Conservation (phyloP, 805 yeast genomes). For the Dipodascus geniculatus region DNA sequence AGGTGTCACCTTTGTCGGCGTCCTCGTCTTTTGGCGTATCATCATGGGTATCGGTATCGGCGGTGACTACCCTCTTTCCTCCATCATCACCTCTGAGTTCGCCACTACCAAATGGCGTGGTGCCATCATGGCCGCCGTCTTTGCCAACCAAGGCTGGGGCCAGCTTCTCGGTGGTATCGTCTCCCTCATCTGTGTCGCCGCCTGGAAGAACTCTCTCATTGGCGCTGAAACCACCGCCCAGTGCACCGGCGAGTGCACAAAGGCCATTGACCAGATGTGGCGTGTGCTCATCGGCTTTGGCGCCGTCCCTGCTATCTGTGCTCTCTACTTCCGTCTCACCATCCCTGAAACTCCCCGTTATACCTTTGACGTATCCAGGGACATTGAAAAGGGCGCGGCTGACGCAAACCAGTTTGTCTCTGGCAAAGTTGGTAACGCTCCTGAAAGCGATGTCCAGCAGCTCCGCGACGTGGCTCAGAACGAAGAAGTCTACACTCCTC, state of each 20-base stretch:
- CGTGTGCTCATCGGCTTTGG: conserved; percentile 84
- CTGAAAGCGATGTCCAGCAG: conserved; percentile 31
- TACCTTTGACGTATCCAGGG: conserved; percentile 49
- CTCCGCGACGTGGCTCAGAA: conserved; percentile 41
- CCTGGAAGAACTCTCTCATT: conserved; percentile 52
- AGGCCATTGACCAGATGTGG: conserved; percentile 91
- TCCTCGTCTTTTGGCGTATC: conserved; percentile 68
- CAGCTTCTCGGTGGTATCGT: conserved; percentile 82
- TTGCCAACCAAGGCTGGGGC: conserved; percentile 96
- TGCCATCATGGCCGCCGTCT: conserved; percentile 93
- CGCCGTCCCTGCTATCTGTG: conserved; percentile 75
- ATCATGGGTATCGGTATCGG: conserved; percentile 94
- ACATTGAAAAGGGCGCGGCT: conserved; percentile 41
- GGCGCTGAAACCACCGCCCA: conserved; percentile 41
- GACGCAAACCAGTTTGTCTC: conserved; percentile 21
- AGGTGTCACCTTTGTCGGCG: conserved; percentile 62
- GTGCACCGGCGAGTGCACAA: conserved; percentile 57
- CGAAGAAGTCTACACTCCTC: conserved; percentile 42
- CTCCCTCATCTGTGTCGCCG: conserved; percentile 65
- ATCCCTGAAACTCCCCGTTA: conserved; percentile 94
- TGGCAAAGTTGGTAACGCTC: conserved; percentile 43
- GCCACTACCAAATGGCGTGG: conserved; percentile 96
- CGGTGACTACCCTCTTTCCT: conserved; percentile 91
- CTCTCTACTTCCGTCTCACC: conserved; percentile 79
- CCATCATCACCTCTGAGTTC: conserved; percentile 87